Percentiles rank a stretch among this genome's conserved stretches.
Evolutionary conservation across 257 asterid species (phyloP).

Genomic region (Salvia rosmarinus): DNA sequence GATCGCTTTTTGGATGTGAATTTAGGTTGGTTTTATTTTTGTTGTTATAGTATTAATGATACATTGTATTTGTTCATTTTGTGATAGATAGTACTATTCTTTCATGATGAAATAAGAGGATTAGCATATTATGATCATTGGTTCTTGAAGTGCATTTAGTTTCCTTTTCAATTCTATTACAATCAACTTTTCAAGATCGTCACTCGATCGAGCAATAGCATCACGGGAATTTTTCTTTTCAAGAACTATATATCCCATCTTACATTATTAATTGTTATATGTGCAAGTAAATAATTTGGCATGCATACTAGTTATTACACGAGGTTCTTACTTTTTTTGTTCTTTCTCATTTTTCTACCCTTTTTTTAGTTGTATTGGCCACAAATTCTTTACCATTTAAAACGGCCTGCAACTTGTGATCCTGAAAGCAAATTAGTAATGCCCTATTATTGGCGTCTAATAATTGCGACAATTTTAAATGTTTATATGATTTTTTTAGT

Average conservation of each 20-base stretch:
- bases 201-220: too few species aligned
- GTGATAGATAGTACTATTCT: conserved; percentile 33
- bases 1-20: conserved; percentile 14
- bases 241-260: too few species aligned
- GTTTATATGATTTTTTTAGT: neutral
- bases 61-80: conserved; percentile 41
- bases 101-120: conserved; percentile 34
- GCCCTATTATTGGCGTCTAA: neutral
- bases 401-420: neutral
- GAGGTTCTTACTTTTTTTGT: neutral
- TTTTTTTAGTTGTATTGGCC: neutral
- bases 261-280: too few species aligned
- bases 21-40: conserved; percentile 12
- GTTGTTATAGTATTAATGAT: conserved; percentile 9
- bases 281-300: too few species aligned
- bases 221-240: too few species aligned
- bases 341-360: neutral
- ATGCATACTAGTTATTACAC: too few species aligned
- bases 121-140: neutral
- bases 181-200: too few species aligned
- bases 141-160: neutral
- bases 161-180: neutral
- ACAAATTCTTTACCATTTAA: neutral
- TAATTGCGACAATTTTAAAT: neutral
- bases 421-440: neutral